Evolutionary conservation across 2,329 filamentous ascomycete genomes (phyloP).

Genomic region (Trichoderma pleuroti): DNA sequence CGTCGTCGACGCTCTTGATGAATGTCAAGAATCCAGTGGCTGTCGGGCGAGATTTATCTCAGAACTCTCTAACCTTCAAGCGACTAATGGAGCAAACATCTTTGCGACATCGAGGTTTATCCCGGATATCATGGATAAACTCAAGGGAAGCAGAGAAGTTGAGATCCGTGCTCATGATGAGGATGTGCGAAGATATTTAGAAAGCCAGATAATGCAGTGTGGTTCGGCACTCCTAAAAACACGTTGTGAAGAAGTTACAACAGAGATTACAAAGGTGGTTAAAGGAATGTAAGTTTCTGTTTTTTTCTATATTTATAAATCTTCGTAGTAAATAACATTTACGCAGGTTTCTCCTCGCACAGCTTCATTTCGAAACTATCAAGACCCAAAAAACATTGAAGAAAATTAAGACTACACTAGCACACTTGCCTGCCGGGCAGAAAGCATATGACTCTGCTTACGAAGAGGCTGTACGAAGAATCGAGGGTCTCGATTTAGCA

Average conservation of each 20-base stretch:
- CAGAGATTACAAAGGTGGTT: not conserved
- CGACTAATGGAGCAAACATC: not conserved
- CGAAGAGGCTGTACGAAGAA: constrained; percentile 1
- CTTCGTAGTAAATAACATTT: not conserved
- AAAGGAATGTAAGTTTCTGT: not conserved
- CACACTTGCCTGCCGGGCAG: not conserved
- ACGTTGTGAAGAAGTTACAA: not conserved
- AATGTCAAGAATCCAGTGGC: not conserved
- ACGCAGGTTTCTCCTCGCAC: not conserved
- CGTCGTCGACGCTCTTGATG: constrained; percentile 5
- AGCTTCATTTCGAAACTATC: not conserved
- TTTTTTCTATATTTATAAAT: not conserved
- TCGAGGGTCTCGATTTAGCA: not conserved
- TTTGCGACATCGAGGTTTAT: constrained; percentile 24
- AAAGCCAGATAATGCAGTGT: not conserved
- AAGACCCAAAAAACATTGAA: not conserved
- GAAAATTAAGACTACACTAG: not conserved
- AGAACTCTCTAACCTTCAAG: not conserved
- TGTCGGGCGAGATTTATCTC: not conserved
- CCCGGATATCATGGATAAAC: not conserved
- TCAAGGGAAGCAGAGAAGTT: not conserved
- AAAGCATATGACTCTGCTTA: not conserved
- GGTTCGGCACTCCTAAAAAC: not conserved
- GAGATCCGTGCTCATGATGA: not conserved
- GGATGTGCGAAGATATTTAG: not conserved